Base-by-base conservation (phyloP, 2,329 filamentous ascomycete genomes). In the Arthrobotrys sinensis region DNA sequence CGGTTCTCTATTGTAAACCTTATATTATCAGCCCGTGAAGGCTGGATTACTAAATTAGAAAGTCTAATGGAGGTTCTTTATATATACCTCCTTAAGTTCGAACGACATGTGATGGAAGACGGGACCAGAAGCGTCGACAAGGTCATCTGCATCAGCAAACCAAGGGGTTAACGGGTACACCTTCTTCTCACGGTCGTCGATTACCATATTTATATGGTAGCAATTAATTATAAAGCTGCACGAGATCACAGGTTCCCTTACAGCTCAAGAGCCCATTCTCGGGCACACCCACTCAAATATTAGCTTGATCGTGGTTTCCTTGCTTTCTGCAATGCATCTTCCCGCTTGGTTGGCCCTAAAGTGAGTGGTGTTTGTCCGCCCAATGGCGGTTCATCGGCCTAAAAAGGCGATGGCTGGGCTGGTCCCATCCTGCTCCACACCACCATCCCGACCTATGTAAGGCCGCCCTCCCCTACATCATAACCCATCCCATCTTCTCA, bases 391-490 rank as follows among this genome's bases (percentile, higher is more conserved):
- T 21, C 4, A 4, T 62, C 72, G 40, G 48, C 64, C 48, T 24
- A 55, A 70, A 77, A 77, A 77, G 32, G 48, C 72, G 72, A 77
- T 77, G 72, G 72, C 72, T 77, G 66, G 71, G 63, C n/a, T 40
- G 40, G 28, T 38, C 46, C 36, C 46, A 53, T 34, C 53, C 43
- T 32, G 16, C 24, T 36, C 38, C 32, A 36, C 45, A 36, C 38
- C 52, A 62, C 52, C 55, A 36, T 45, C 55, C 53, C 52, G 16
- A 48, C 64, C 43, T 53, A 28, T 28, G 24, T 28, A 4, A 32
- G 36, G 24, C 40, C 46, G n/a, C 48, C 43, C 8, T 45, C 52
- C 60, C 19, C 45, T 38, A 57, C 52, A 57, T 43, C 52, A 55
- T 64, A 46, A 11, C 24, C 52, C 55, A 32, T 34, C 48, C 65